Percentiles rank a stretch among this genome's conserved stretches.
Evolutionary conservation across 2,329 filamentous ascomycete species (phyloP).

Genomic region (Aspergillus japonicus): DNA sequence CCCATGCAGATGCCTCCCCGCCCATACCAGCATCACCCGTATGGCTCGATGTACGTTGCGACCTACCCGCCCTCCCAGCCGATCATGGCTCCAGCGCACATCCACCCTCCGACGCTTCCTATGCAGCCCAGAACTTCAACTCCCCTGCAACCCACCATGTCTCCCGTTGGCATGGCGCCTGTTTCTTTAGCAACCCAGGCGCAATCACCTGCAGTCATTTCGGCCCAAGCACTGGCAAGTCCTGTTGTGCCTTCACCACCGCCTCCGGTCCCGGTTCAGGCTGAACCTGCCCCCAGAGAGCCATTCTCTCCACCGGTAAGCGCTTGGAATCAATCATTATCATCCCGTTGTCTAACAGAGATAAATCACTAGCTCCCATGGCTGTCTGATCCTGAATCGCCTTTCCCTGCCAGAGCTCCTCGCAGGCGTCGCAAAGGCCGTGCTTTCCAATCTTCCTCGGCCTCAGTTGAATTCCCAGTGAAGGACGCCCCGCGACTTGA

Average conservation of each 20-base stretch:
- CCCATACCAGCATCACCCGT: constrained; percentile 38
- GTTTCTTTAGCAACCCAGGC: constrained; percentile 31
- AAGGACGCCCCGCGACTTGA: constrained; percentile 37
- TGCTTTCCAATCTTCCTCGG: constrained; percentile 33
- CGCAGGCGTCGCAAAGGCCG: constrained; percentile 46
- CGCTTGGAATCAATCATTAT: not conserved
- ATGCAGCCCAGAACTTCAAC: constrained; percentile 40
- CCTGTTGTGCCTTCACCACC: constrained; percentile 38
- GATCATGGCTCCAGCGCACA: constrained; percentile 38
- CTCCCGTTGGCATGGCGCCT: constrained; percentile 30
- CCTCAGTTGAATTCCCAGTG: constrained; percentile 52
- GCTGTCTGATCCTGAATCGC: constrained; percentile 56
- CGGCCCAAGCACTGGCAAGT: constrained; percentile 24
- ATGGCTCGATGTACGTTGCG: constrained; percentile 45
- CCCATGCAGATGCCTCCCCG: constrained; percentile 44
- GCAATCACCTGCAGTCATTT: constrained; percentile 24
- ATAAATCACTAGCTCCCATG: constrained; percentile 53
- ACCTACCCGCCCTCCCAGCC: constrained; percentile 45
- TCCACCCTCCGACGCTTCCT: constrained; percentile 36
- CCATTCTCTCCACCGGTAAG: constrained; percentile 53
- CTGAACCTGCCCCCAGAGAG: constrained; percentile 31
- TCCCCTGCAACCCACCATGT: constrained; percentile 38
- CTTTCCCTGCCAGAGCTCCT: constrained; percentile 55
- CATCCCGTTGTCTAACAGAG: not conserved
- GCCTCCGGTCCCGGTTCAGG: constrained; percentile 25